Conservation (phyloP, 768 basidiomycete species). For the Psilocybe cyanescens region DNA sequence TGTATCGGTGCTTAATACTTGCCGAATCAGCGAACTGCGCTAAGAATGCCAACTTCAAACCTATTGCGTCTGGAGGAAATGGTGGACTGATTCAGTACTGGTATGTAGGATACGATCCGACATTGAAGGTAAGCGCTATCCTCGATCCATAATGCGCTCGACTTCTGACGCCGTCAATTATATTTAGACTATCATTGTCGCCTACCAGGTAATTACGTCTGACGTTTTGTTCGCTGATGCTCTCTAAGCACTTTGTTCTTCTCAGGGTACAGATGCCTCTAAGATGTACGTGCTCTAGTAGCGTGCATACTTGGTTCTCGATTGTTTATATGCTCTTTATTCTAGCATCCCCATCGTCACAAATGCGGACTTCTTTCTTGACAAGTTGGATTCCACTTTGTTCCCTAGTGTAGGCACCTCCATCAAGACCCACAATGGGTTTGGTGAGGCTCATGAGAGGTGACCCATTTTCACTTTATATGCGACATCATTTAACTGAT, state of each 20-base stretch:
- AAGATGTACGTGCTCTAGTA: constrained; percentile 32
- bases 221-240: not conserved
- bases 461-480: not conserved
- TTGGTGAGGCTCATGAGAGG: constrained; percentile 47
- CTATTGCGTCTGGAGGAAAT: constrained; percentile 49
- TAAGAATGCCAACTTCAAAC: constrained; percentile 44
- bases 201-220: constrained; percentile 32
- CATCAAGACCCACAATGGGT: constrained; percentile 59
- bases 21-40: constrained; percentile 37
- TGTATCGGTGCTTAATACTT: not conserved
- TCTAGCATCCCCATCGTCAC: constrained; percentile 17
- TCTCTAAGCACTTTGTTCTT: not conserved
- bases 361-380: constrained; percentile 37
- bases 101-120: constrained; percentile 16
- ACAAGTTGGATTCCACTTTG: constrained; percentile 43
- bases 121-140: not conserved
- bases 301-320: not conserved
- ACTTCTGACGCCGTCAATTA: not conserved
- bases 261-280: constrained; percentile 39
- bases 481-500: not conserved
- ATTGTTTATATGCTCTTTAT: constrained; percentile 22
- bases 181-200: constrained; percentile 39
- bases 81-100: constrained; percentile 43
- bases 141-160: not conserved
- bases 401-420: constrained; percentile 56